These are phyloP conservation scores for Eimeria acervulina DNA, from an alignment of 169 alveolate species.

Conservation along the genomic window DNA sequence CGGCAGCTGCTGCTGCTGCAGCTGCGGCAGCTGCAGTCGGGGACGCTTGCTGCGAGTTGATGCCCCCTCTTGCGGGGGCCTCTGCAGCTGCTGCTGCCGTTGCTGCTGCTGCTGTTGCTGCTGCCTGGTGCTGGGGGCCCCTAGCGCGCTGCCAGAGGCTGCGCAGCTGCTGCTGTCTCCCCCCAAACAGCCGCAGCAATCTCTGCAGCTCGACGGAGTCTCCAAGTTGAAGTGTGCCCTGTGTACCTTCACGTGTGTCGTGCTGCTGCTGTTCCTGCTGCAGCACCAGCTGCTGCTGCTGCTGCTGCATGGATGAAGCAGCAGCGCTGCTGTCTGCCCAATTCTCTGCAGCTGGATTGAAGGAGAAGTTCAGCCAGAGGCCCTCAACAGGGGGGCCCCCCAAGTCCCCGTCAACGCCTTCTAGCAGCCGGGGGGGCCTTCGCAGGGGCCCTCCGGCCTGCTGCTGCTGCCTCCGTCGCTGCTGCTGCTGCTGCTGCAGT, in stretches of 20 bases:
- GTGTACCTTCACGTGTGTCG: background rate
- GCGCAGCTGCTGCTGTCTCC: background rate
- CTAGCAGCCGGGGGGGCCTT: background rate
- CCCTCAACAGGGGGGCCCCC: background rate
- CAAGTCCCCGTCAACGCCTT: background rate
- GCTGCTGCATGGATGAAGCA: no score
- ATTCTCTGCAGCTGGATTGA: background rate
- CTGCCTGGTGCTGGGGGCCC: background rate
- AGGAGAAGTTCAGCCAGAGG: background rate
- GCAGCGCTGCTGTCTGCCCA: background rate
- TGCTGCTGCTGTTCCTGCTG: background rate
- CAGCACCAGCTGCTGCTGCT: background rate
- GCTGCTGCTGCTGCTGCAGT: conserved; percentile 46
- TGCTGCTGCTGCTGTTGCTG: background rate
- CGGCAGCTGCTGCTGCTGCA: no score
- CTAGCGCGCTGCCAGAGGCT: background rate
- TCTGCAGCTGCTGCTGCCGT: background rate
- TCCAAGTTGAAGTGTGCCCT: background rate
- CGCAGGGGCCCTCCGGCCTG: background rate
- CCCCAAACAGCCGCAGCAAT: conserved; percentile 61
- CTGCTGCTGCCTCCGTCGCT: conserved; percentile 57
- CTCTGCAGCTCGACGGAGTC: background rate
- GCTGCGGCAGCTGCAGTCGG: no score
- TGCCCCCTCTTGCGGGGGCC: background rate
- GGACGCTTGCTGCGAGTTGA: background rate